Base-by-base conservation (phyloP, 768 basidiomycete genomes). In the Termitomyces sp. region DNA sequence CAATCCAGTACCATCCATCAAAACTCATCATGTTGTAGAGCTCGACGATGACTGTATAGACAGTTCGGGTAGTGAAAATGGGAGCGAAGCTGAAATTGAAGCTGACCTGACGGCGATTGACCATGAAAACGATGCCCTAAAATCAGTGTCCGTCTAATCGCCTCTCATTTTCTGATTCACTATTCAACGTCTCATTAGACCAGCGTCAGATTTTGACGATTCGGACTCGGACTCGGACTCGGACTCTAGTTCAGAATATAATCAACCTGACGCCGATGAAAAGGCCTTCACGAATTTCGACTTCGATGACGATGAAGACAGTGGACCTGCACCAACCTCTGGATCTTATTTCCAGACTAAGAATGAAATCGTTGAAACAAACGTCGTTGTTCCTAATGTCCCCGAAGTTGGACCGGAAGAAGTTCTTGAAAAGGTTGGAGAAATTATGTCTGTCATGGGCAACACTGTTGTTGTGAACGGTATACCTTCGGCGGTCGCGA, bases 381-480 rank as follows among this genome's bases (percentile, higher is more conserved):
- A 83, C 23, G 72, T 93, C 53, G 69, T 70, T 21, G 68, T 86
- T 53, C 92, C 91, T 16, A 76, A 84, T 12, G 73, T 90, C 34
- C 73, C 82, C 45, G 76, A 85, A 65, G 79, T 94, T 47, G 83
- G 76, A 1, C 66, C 76, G 2, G 76, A 82, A n/a, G 90, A 91
- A 61, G 63, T 67, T 3, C 74, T 96, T 46, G 89, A 91, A 65
- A 81, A 76, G 65, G 84, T 91, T 3, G 93, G 93, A 52, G 85
- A 91, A 60, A 74, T 96, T 27, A 82, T 85, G 78, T 88, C 78
- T 59, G 79, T 94, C 54, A 73, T 94, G 40, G 85, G 83, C 61
- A 82, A 81, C 39, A 79, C 85, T 32, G 89, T 85, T 48, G 88
- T 94, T 53, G 76, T 96, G 45, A 83, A 77, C 59, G 93, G 91